A percentile compares a stretch with the other conserved stretches of the same genome.
These are phyloP conservation scores for Skeletonema marinoi DNA, from an alignment of 108 stramenopile species.

Conservation along the genomic window DNA sequence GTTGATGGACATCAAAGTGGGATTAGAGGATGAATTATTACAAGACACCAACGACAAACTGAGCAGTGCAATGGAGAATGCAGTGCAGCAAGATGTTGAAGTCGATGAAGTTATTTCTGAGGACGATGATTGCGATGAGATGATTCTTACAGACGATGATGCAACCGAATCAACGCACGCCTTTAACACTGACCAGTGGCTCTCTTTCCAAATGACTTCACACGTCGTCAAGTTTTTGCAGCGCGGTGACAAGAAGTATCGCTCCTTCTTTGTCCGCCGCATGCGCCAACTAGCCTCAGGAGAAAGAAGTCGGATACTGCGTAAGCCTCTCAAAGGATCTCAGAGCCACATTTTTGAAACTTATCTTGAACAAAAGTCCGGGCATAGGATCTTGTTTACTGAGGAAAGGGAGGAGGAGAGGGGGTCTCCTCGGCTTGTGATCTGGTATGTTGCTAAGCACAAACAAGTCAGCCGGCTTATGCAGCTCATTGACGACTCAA, in stretches of 20 bases:
- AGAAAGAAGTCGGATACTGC: too few species aligned
- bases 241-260: too few species aligned
- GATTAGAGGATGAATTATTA: background rate
- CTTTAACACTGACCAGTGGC: slow-evolving; percentile 23
- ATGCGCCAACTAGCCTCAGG: too few species aligned
- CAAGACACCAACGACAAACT: background rate
- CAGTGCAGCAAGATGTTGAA: background rate
- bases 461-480: too few species aligned
- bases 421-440: slow-evolving; percentile 43
- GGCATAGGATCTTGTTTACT: slow-evolving; percentile 54
- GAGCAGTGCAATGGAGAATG: background rate
- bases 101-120: background rate
- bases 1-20: background rate
- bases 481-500: too few species aligned
- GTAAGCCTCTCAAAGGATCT: too few species aligned
- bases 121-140: background rate
- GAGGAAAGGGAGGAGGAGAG: slow-evolving; percentile 10
- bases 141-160: background rate
- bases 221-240: too few species aligned
- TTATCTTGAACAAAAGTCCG: slow-evolving; percentile 60
- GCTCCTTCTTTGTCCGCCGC: too few species aligned
- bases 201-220: too few species aligned
- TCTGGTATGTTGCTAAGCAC: too few species aligned
- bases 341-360: too few species aligned
- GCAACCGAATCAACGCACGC: background rate